phyloP scores from a whole-genome alignment of 2,329 filamentous ascomycete species.

The Alternaria ventricosa region DNA sequence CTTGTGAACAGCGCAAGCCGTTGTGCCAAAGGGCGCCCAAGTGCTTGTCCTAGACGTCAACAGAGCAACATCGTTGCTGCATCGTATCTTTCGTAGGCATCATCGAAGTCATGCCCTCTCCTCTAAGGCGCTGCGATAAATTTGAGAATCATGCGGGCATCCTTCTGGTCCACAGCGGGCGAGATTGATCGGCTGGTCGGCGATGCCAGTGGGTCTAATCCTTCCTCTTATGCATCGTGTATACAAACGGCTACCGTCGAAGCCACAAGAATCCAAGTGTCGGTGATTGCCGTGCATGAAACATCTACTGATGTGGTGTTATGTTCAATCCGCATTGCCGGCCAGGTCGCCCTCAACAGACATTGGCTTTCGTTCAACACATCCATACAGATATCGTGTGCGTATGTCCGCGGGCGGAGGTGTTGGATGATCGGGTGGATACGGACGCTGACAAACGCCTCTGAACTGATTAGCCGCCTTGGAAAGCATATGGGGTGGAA shows the following conservation, averaged over 20 bases:
- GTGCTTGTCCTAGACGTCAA: slow-evolving; percentile 76
- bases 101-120: slow-evolving; percentile 67
- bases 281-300: slow-evolving; percentile 78
- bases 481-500: background rate
- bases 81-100: slow-evolving; percentile 65
- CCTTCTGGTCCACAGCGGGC: slow-evolving; percentile 72
- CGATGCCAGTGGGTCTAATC: slow-evolving; percentile 64
- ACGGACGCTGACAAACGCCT: background rate
- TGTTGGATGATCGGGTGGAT: background rate
- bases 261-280: slow-evolving; percentile 79
- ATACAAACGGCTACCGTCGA: slow-evolving; percentile 80
- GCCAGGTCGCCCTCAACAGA: slow-evolving; percentile 64
- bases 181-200: slow-evolving; percentile 69
- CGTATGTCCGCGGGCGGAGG: background rate
- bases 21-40: slow-evolving; percentile 72
- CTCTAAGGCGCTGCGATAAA: slow-evolving; percentile 69
- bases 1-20: slow-evolving; percentile 54
- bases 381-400: background rate
- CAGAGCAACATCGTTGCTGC: slow-evolving; percentile 66
- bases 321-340: slow-evolving; percentile 63
- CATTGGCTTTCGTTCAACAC: background rate
- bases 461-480: background rate
- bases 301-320: slow-evolving; percentile 70
- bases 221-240: slow-evolving; percentile 74
- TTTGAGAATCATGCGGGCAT: slow-evolving; percentile 75